These are phyloP conservation scores for Lichtheimia corymbifera DNA, from an alignment of 371 early-diverging fungal genomes.

Conservation along the genomic window DNA sequence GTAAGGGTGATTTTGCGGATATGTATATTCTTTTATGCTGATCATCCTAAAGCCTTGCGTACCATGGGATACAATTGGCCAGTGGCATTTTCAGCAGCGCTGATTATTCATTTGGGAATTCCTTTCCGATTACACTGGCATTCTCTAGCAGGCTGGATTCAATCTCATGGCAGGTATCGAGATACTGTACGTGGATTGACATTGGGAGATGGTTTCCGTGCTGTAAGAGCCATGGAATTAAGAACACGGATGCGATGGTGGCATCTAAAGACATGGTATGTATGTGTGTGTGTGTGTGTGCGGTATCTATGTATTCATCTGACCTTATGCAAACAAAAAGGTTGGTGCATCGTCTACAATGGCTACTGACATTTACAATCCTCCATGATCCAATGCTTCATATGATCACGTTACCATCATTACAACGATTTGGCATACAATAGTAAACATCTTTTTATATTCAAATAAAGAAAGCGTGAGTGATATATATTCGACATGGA, in stretches of 20 bases:
- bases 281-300: not conserved
- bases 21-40: no score
- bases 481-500: not conserved
- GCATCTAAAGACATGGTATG: constrained; percentile 29
- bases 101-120: constrained; percentile 44
- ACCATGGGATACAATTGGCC: constrained; percentile 40
- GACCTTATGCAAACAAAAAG: constrained; percentile 7
- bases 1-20: no score
- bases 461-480: not conserved
- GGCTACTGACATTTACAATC: constrained; percentile 44
- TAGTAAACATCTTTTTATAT: not conserved
- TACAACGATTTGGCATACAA: constrained; percentile 3
- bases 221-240: constrained; percentile 23
- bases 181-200: constrained; percentile 23
- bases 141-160: constrained; percentile 23
- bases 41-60: constrained; percentile 29
- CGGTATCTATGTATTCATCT: not conserved
- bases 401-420: constrained; percentile 26
- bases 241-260: constrained; percentile 32
- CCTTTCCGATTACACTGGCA: constrained; percentile 41
- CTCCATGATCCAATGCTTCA: constrained; percentile 40
- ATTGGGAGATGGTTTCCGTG: constrained; percentile 43
- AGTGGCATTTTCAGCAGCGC: constrained; percentile 37
- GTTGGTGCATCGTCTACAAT: constrained; percentile 40
- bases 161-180: constrained; percentile 21